Evolutionary conservation across 2,329 filamentous ascomycete species (phyloP).

Genomic region (Diaporthe batatas): DNA sequence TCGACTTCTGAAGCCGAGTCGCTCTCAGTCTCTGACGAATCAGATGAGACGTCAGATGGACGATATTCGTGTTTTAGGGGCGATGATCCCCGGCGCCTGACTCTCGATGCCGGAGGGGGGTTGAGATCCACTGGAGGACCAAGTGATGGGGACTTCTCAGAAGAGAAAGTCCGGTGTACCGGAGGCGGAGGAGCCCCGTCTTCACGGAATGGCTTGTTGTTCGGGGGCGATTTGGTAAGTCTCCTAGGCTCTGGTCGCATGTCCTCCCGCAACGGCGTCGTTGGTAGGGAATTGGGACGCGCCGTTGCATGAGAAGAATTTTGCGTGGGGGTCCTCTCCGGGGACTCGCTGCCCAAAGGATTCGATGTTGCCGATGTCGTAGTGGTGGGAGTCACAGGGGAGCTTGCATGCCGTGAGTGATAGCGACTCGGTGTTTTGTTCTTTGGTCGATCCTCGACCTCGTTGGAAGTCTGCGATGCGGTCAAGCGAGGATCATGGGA

Average conservation of each 20-base stretch:
- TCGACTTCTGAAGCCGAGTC: slow-evolving; percentile 65
- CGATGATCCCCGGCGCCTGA: slow-evolving; percentile 84
- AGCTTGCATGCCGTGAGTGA: slow-evolving; percentile 49
- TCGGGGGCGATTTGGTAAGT: slow-evolving; percentile 52
- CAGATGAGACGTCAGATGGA: slow-evolving; percentile 78
- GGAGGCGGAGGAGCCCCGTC: slow-evolving; percentile 70
- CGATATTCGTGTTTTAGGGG: slow-evolving; percentile 98
- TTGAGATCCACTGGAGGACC: slow-evolving; percentile 61
- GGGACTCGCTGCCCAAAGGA: slow-evolving; percentile 46
- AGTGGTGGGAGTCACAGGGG: slow-evolving; percentile 48
- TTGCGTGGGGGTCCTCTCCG: slow-evolving; percentile 56
- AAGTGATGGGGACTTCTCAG: slow-evolving; percentile 56
- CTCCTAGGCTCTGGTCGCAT: slow-evolving; percentile 55
- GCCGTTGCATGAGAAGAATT: slow-evolving; percentile 48
- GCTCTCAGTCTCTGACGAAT: slow-evolving; percentile 70
- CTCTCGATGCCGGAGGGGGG: slow-evolving; percentile 57
- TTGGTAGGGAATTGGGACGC: slow-evolving; percentile 43
- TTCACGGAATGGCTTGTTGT: slow-evolving; percentile 57
- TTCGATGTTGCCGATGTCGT: slow-evolving; percentile 41
- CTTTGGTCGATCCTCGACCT: slow-evolving; percentile 46
- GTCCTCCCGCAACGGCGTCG: slow-evolving; percentile 53
- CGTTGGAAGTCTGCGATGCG: slow-evolving; percentile 44
- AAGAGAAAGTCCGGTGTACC: slow-evolving; percentile 61
- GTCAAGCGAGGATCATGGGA: slow-evolving; percentile 41
- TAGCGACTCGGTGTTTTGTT: slow-evolving; percentile 54